phyloP scores from a whole-genome alignment of 108 stramenopile genomes.

The Fistulifera pelliculosa region DNA sequence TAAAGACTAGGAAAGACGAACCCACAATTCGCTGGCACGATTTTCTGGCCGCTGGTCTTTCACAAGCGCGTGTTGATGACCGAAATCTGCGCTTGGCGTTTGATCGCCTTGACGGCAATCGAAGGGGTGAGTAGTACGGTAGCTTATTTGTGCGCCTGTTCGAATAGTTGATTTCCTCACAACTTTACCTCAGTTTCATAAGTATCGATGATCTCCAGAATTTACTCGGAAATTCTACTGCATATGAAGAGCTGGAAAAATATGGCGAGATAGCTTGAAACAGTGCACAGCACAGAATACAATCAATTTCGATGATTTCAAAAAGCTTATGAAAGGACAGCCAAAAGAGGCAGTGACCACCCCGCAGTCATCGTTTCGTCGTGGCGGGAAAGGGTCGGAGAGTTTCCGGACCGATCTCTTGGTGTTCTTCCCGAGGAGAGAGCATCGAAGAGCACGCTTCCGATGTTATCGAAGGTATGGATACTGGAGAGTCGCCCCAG shows the following conservation, averaged over 20 bases:
- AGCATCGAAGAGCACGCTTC: too few species aligned
- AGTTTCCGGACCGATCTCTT: too few species aligned
- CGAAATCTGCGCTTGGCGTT: constrained; percentile 74
- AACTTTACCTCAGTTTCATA: constrained; percentile 36
- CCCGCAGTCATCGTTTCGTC: too few species aligned
- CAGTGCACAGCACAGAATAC: constrained; percentile 14
- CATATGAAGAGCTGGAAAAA: constrained; percentile 33
- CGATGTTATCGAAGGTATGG: too few species aligned
- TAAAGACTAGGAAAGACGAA: constrained; percentile 45
- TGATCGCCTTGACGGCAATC: constrained; percentile 70
- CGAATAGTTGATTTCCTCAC: not conserved
- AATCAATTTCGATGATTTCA: constrained; percentile 46
- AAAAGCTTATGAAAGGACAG: constrained; percentile 60
- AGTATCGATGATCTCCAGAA: constrained; percentile 66
- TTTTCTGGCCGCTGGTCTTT: constrained; percentile 78
- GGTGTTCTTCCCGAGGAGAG: too few species aligned
- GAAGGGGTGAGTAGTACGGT: constrained; percentile 33
- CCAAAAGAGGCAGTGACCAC: constrained; percentile 10
- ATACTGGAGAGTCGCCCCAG: too few species aligned
- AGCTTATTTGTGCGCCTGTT: not conserved
- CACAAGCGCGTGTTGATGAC: constrained; percentile 70
- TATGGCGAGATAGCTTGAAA: constrained; percentile 42
- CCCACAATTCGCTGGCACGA: constrained; percentile 79
- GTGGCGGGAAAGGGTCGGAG: too few species aligned
- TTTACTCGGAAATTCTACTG: constrained; percentile 52